A percentile compares a stretch with the other conserved stretches of the same genome.
phyloP scores from a whole-genome alignment of 495 filamentous ascomycete genomes.

The Penicillium atrosanguineum region DNA sequence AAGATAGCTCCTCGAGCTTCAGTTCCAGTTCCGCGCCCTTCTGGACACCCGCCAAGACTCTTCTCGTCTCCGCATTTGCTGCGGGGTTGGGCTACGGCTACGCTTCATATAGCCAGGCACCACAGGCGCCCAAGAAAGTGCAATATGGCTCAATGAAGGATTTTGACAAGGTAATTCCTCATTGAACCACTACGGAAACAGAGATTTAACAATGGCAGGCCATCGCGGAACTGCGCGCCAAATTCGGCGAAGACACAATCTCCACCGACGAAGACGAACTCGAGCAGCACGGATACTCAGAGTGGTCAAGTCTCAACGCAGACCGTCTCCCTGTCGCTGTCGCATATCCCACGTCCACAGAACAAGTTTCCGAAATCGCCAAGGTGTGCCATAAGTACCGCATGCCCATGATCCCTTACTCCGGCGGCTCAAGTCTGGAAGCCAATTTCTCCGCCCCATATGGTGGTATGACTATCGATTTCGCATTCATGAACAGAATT shows the following conservation, averaged over 20 bases:
- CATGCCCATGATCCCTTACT: conserved; percentile 82
- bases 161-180: conserved; percentile 37
- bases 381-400: conserved; percentile 78
- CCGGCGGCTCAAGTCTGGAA: conserved; percentile 83
- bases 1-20: conserved; percentile 12
- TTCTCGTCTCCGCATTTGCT: conserved; percentile 34
- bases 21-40: conserved; percentile 18
- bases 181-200: conserved; percentile 22
- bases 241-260: conserved; percentile 63
- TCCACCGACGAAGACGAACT: conserved; percentile 72
- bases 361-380: conserved; percentile 77
- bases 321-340: conserved; percentile 77
- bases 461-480: conserved; percentile 87
- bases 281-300: conserved; percentile 77
- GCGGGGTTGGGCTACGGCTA: conserved; percentile 39
- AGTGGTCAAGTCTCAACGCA: conserved; percentile 83
- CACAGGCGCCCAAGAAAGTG: conserved; percentile 18
- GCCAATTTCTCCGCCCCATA: conserved; percentile 84
- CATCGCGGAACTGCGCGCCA: conserved; percentile 55
- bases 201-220: conserved; percentile 49
- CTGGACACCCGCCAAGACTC: conserved; percentile 32
- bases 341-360: conserved; percentile 77
- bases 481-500: conserved; percentile 81
- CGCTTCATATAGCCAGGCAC: conserved; percentile 21
- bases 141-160: conserved; percentile 41